Conservation (phyloP, 192 early-diverging fungal genomes). For the Backusella sp. region DNA sequence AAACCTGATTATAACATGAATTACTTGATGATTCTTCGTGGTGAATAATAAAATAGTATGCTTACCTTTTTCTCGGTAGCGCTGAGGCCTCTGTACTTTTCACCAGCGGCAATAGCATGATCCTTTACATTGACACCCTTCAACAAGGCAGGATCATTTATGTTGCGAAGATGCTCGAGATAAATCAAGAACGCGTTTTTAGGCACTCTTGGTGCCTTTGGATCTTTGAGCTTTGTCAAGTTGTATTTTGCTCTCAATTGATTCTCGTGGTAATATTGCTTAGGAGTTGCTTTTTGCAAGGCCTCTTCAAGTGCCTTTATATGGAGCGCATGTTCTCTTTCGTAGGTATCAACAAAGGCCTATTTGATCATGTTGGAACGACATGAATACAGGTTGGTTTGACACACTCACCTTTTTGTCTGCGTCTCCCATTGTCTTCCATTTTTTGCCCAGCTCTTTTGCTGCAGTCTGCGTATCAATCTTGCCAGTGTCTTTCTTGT, state of each 20-base stretch:
- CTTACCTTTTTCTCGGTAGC: conserved; percentile 12
- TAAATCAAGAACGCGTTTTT: conserved; percentile 29
- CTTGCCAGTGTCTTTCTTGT: conserved; percentile 11
- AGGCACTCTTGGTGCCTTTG: conserved; percentile 28
- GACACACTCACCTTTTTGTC: conserved; percentile 24
- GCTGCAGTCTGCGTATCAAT: neutral
- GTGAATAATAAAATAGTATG: neutral
- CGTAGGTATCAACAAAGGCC: conserved; percentile 12
- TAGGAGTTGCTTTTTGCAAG: conserved; percentile 22
- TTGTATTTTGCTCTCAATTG: conserved; percentile 24
- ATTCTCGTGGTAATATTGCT: conserved; percentile 30
- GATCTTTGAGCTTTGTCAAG: conserved; percentile 25
- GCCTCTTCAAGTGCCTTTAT: neutral
- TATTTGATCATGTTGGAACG: neutral
- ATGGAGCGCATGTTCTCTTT: neutral
- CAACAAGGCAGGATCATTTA: neutral
- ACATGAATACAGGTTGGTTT: neutral
- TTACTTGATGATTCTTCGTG: neutral
- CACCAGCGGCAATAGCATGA: neutral
- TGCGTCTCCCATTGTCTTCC: conserved; percentile 16
- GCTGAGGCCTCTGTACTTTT: neutral
- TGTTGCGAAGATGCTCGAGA: conserved; percentile 16
- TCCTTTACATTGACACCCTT: neutral
- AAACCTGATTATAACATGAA: neutral
- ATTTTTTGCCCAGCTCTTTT: conserved; percentile 7